Base-by-base conservation (phyloP, 164 flowering plant species). In the Litsea cubeba region DNA sequence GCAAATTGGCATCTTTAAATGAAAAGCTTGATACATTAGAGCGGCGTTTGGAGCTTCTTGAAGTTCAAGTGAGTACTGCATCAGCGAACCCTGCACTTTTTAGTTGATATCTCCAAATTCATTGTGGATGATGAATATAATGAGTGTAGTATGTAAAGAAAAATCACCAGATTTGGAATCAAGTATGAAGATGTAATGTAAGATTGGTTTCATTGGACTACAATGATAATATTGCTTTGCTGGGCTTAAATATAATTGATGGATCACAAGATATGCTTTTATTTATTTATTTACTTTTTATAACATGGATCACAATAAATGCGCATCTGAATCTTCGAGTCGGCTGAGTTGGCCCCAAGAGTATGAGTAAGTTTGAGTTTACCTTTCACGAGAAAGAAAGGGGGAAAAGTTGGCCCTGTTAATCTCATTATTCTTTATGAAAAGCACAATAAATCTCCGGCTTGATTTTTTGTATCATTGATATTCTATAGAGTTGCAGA, bases 1-100 rank as follows among this genome's bases (percentile, higher is more conserved):
- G 87, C 82, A 96, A 94, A 76, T 83, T 96, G 82, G 94, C 97
- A 62, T 75, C 89, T 4, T 71, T 96, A 79, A 96, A 96, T 79
- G 97, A 92, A 84, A 96, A 94, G 84, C 98, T 96, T 69, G 93
- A 94, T 76, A 82, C 83, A 4, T 80, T 96, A 71, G 97, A 96
- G 75, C 91, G 98, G 12, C 97, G 91, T 22, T 80, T 96, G 12
- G 97, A 96, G 79, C 73, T 91, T 77, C 87, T 94, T 25, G 97
- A 96, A 84, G 94, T 89, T 63, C 97, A 96, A 90, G 95, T 91
- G 65, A 75, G 88, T 72, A 88, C 93, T 69, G 98, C 97, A 63
- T 81, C 98, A 51, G 86, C 93, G 35, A 91, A 92, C 50, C 92
- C 94, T 1, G 78, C 90, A 57, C 88, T 92, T 28, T 95, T 93